phyloP scores from a whole-genome alignment of 2,329 filamentous ascomycete genomes.

The Ophiostoma sp. region DNA sequence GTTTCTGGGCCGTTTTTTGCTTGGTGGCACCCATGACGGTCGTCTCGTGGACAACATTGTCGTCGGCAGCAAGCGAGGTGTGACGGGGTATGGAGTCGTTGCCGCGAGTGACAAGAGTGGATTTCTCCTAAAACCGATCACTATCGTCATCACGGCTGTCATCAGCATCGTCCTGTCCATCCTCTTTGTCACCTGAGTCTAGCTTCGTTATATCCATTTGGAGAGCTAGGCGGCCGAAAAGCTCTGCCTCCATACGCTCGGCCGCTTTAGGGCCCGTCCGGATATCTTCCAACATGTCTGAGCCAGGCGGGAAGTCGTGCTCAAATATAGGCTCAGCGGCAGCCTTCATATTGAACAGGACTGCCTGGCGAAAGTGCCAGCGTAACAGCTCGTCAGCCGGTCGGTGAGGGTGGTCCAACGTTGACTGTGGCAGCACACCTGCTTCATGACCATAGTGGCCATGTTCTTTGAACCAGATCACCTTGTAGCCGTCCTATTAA shows the following conservation, averaged over 20 bases:
- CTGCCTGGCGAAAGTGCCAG: conserved; percentile 30
- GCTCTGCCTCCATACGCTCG: conserved; percentile 17
- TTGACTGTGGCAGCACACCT: neutral
- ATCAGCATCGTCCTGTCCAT: neutral
- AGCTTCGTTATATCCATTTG: neutral
- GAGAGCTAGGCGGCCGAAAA: conserved; percentile 12
- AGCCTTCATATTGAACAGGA: conserved; percentile 30
- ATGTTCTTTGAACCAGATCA: neutral
- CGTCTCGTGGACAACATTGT: too few relatives aligned
- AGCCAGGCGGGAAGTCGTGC: conserved; percentile 30
- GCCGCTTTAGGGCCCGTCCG: conserved; percentile 18
- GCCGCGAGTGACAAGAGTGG: too few relatives aligned
- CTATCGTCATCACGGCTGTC: neutral
- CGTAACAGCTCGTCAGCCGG: conserved; percentile 25
- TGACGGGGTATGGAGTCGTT: too few relatives aligned
- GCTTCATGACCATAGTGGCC: neutral
- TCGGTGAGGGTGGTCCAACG: neutral
- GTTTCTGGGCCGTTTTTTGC: too few relatives aligned
- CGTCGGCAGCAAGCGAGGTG: too few relatives aligned
- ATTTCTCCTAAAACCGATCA: too few relatives aligned
- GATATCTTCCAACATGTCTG: conserved; percentile 32
- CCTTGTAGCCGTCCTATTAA: neutral
- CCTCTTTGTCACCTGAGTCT: too few relatives aligned
- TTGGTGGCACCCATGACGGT: too few relatives aligned
- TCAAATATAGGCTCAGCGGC: conserved; percentile 29